phyloP scores from a whole-genome alignment of 2,329 filamentous ascomycete species.

The Diatrype stigma region DNA sequence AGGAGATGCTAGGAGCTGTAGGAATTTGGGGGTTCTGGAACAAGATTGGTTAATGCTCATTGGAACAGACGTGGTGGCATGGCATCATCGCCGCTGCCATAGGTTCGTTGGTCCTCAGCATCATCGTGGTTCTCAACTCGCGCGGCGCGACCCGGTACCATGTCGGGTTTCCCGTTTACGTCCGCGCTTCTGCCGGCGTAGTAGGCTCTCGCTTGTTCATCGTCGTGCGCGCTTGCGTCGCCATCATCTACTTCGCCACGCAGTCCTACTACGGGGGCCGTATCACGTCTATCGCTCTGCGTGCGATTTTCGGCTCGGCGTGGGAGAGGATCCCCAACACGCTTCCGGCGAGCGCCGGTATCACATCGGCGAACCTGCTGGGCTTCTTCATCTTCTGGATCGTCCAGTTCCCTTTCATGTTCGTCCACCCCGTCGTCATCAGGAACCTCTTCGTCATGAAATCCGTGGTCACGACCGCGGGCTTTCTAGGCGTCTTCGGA shows the following conservation, averaged over 20 bases:
- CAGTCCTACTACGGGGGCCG: conserved; percentile 31
- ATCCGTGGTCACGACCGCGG: conserved; percentile 41
- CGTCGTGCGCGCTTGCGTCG: conserved; percentile 29
- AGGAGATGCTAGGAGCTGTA: too few species aligned
- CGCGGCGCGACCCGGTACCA: conserved; percentile 31
- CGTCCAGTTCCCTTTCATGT: conserved; percentile 42
- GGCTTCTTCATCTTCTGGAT: conserved; percentile 54
- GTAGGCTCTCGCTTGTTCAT: conserved; percentile 36
- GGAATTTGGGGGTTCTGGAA: too few species aligned
- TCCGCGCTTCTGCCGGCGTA: conserved; percentile 29
- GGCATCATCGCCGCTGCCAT: conserved; percentile 25
- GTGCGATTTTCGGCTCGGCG: conserved; percentile 32
- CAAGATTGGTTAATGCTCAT: conserved; percentile 7
- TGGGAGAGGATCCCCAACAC: conserved; percentile 42
- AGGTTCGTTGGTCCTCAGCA: conserved; percentile 26
- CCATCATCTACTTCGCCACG: conserved; percentile 35
- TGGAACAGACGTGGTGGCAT: conserved; percentile 22
- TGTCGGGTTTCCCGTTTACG: conserved; percentile 32
- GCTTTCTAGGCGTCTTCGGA: conserved; percentile 30
- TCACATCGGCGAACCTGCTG: conserved; percentile 45
- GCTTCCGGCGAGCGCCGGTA: conserved; percentile 41
- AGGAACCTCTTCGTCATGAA: conserved; percentile 43
- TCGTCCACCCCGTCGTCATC: conserved; percentile 46
- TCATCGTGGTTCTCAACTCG: conserved; percentile 30
- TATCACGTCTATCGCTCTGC: conserved; percentile 29